Conservation (phyloP, 176 grass and related monocot species). For the Zizania latifolia region DNA sequence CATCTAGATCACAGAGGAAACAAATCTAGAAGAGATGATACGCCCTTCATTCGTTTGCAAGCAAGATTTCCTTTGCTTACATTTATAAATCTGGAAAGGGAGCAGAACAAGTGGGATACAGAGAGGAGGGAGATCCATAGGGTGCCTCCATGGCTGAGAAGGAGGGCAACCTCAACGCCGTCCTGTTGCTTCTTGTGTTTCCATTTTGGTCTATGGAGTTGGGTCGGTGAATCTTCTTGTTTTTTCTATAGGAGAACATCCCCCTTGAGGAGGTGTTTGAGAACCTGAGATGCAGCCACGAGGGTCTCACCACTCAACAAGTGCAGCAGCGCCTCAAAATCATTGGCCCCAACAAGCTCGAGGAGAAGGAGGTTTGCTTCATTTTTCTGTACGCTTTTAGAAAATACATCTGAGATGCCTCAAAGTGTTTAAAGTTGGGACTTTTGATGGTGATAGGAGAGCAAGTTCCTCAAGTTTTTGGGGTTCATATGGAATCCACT, state of each 20-base stretch:
- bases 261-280: conserved; percentile 81
- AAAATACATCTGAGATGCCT: neutral
- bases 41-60: neutral
- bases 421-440: neutral
- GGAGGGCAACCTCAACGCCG: conserved; percentile 54
- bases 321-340: conserved; percentile 50
- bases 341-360: conserved; percentile 68
- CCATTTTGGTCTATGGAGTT: neutral
- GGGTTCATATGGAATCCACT: conserved; percentile 88
- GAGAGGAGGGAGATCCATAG: conserved; percentile 9
- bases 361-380: conserved; percentile 57
- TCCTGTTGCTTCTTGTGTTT: conserved; percentile 21
- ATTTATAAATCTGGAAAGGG: conserved; percentile 10
- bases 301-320: conserved; percentile 39
- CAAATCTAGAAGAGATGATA: neutral
- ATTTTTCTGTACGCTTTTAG: neutral
- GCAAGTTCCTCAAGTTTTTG: conserved; percentile 70
- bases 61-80: neutral
- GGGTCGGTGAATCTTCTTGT: neutral
- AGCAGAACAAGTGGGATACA: neutral
- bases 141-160: conserved; percentile 51
- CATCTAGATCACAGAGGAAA: neutral
- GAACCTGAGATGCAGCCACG: conserved; percentile 57
- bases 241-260: conserved; percentile 51
- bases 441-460: conserved; percentile 51